Evolutionary conservation across 139 green algal species (phyloP).

Genomic region (Volvox reticuliferus): DNA sequence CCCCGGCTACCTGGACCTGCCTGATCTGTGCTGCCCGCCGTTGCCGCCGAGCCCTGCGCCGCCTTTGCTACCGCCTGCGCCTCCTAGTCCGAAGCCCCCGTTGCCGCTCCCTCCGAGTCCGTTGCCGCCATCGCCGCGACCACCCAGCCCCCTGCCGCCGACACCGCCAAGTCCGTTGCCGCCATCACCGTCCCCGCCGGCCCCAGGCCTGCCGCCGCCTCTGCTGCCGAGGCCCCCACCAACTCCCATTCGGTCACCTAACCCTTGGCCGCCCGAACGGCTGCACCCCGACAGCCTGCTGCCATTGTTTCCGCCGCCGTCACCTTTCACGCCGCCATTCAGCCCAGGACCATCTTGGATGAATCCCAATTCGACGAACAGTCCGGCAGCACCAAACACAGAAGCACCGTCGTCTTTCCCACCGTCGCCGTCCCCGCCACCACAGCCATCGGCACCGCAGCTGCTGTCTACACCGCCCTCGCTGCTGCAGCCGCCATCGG

Average conservation of each 20-base stretch:
- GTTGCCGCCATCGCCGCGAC: neutral
- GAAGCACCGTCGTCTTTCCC: neutral
- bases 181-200: neutral
- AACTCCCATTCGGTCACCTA: neutral
- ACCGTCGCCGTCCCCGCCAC: neutral
- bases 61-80: neutral
- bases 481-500: neutral
- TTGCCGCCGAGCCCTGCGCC: conserved; percentile 4
- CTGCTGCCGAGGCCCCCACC: neutral
- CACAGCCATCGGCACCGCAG: neutral
- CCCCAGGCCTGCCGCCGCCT: neutral
- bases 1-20: neutral
- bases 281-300: neutral
- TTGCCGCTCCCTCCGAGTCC: neutral
- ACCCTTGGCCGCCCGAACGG: neutral
- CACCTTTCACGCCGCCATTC: too few species aligned
- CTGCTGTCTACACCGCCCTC: neutral
- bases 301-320: neutral
- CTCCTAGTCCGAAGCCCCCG: neutral
- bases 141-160: conserved; percentile 1
- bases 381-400: neutral
- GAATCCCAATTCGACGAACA: too few species aligned
- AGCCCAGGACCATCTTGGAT: too few species aligned
- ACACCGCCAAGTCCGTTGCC: neutral
- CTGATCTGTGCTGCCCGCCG: conserved; percentile 34